Evolutionary conservation across 1,284 basidiomycete species (phyloP), one percentile per base, ranked within the genome.

Genomic region (Porogramme epimiltina): DNA sequence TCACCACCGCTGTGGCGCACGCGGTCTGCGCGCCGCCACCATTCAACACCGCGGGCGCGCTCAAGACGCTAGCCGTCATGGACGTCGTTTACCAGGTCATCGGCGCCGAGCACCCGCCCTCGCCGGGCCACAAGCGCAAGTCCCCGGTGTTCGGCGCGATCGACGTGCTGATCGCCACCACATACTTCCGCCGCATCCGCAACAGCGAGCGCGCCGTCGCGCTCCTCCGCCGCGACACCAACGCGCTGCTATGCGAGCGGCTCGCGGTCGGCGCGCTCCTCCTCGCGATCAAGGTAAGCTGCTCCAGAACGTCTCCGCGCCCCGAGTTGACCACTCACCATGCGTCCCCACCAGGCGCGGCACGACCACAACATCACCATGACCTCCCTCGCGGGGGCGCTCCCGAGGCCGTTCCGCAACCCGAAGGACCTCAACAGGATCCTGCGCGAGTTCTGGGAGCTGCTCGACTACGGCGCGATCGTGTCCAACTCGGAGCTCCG

Each of bases 191-290:
- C 13, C 4, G n/a, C 20, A 76, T 78, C 42, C 70, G 79, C 39
- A 77, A 75, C 40, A 64, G 86, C 59, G 73, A 86, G 31, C 79
- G 77, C 25, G 68, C 83, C 0, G 76, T 87, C 42, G 79, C 79
- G 58, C 86, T 84, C 63, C 78, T 87, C 54, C 73, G 79, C 63
- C 70, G 83, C 39, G 80, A 80, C 15, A 63, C 79, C 51, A 80
- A 82, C 56, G 79, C 83, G 55, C 85, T 82, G 82, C 81, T 82
- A 16, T 74, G 82, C 26, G 84, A 87, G 63, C 76, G 84, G 31
- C 80, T 86, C n/a, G 82, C 86, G 60, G 70, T 87, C 33, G 85
- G 83, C 42, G 80, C 84, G 33, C 60, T 87, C 49, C 83, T 85
- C 60, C 69, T 78, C 26, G 84, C 85, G 20, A 78, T 77, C 66